A percentile compares a stretch with the other conserved stretches of the same genome.
Evolutionary conservation across 2,329 filamentous ascomycete species (phyloP).

Genomic region (Plectosphaerella sp.): DNA sequence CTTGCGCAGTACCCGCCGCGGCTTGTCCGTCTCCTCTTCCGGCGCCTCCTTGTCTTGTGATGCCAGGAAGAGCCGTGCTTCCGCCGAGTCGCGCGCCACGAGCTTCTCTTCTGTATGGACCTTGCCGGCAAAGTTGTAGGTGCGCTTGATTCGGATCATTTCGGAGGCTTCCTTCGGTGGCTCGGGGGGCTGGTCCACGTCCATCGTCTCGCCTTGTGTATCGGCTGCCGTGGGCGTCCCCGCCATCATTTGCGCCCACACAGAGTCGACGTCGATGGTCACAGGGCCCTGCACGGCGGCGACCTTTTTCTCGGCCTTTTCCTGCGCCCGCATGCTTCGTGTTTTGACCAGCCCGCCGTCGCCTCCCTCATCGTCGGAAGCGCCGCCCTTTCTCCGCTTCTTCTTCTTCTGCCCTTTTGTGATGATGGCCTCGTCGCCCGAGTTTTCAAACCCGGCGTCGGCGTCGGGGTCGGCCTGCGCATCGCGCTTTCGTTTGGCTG

Average conservation of each 20-base stretch:
- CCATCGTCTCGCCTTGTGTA: slow-evolving; percentile 1
- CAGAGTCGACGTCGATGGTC: slow-evolving; percentile 66
- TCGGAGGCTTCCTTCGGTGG: slow-evolving; percentile 19
- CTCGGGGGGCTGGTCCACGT: slow-evolving; percentile 10
- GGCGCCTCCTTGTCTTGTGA: slow-evolving; percentile 26
- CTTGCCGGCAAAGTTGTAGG: slow-evolving; percentile 71
- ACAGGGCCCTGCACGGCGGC: slow-evolving; percentile 51
- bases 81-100: slow-evolving; percentile 60
- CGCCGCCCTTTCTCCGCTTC: slow-evolving; percentile 28
- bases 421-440: slow-evolving; percentile 69
- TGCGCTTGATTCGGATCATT: slow-evolving; percentile 63
- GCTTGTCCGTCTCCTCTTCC: slow-evolving; percentile 13
- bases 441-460: slow-evolving; percentile 56
- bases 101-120: slow-evolving; percentile 68
- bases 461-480: slow-evolving; percentile 20
- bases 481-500: slow-evolving; percentile 27
- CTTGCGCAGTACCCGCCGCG: slow-evolving; percentile 44
- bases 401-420: slow-evolving; percentile 54
- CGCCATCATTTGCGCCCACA: slow-evolving; percentile 64
- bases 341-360: slow-evolving; percentile 68
- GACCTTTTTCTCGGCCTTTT: slow-evolving; percentile 55
- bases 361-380: slow-evolving; percentile 47
- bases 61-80: slow-evolving; percentile 60
- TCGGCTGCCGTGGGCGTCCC: slow-evolving; percentile 18
- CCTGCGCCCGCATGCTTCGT: slow-evolving; percentile 61